Evolutionary conservation across 768 basidiomycete genomes (phyloP), one percentile per base, ranked within the genome.

Genomic region (Termitomyces sp.): DNA sequence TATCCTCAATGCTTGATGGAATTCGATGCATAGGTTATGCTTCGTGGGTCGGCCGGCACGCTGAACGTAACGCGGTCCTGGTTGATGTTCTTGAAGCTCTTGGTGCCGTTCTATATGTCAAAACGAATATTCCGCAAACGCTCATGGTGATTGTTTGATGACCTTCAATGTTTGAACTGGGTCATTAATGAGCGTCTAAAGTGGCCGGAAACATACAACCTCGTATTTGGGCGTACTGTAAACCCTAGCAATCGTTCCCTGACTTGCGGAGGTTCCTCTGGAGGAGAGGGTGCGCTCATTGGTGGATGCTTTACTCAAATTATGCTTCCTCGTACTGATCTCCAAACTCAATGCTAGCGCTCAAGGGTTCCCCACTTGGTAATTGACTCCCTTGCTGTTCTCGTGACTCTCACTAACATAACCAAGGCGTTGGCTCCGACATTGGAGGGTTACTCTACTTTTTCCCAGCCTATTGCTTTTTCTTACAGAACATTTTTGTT

Each of bases 241-340:
- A 92, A 93, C 62, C 91, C 91, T 0, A 72, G 77, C 64, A 91
- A 93, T 64, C 79, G 85, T 12, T 75, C 76, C 17, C 72, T 90
- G 43, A 90, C 87, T 2, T 70, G 74, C 3, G 91, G 91, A 11
- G 93, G 93, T 2, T 93, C 90, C 0, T 88, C 86, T 2, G 93
- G 93, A 5, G 93, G 92, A 24, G 93, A 94, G 71, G 87, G 87
- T 40, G 89, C 91, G 0, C 76, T 94, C 8, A 61, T 93, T 41
- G 84, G 83, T 64, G 60, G 15, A 21, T 75, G 65, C 32, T 1
- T 4, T 34, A 14, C 24, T 5, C 21, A 19, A 17, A 10, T 28
- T n/a, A 9, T 32, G 11, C 12, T 12, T 46, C 24, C 21, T n/a
- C 17, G 5, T 42, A 21, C 45, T 8, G 14, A 17, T 50, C 37